These are phyloP conservation scores for Neurospora sp. DNA, from an alignment of 2,329 filamentous ascomycete genomes.

Conservation along the genomic window DNA sequence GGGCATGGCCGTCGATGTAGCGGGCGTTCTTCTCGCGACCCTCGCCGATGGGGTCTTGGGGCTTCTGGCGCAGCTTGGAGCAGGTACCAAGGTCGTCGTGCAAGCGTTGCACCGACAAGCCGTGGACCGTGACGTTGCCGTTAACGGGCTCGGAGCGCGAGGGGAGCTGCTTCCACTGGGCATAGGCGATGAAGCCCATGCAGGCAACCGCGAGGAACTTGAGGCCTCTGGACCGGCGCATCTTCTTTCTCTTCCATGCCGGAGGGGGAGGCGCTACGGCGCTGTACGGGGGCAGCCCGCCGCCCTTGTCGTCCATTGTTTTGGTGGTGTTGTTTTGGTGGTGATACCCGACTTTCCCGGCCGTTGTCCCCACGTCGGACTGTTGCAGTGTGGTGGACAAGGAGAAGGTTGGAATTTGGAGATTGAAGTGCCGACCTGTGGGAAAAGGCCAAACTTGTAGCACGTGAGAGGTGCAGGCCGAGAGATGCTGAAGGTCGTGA, in stretches of 20 bases:
- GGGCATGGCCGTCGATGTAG: slow-evolving; percentile 46
- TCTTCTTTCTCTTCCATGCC: slow-evolving; percentile 20
- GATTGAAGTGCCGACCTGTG: not conserved
- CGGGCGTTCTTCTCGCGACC: slow-evolving; percentile 52
- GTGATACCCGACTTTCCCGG: not conserved
- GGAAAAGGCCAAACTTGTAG: not conserved
- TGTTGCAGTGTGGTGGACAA: not conserved
- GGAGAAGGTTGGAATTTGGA: not conserved
- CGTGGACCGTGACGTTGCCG: slow-evolving; percentile 19
- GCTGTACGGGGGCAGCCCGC: slow-evolving; percentile 34
- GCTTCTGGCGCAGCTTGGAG: slow-evolving; percentile 42
- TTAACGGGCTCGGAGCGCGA: slow-evolving; percentile 3
- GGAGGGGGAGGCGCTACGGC: slow-evolving; percentile 20
- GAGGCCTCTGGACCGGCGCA: slow-evolving; percentile 35
- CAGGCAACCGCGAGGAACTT: slow-evolving; percentile 35
- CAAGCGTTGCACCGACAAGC: slow-evolving; percentile 43
- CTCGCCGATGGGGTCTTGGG: slow-evolving; percentile 43
- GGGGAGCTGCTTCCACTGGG: slow-evolving; percentile 32
- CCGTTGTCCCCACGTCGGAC: not conserved
- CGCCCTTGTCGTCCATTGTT: slow-evolving; percentile 29
- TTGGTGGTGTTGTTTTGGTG: not conserved
- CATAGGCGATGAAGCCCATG: slow-evolving; percentile 38
- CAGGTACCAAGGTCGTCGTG: slow-evolving; percentile 45
- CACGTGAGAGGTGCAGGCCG: no score
- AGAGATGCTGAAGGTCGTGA: no score